Base-by-base conservation (phyloP, 768 basidiomycete genomes). In the Bullera alba region DNA sequence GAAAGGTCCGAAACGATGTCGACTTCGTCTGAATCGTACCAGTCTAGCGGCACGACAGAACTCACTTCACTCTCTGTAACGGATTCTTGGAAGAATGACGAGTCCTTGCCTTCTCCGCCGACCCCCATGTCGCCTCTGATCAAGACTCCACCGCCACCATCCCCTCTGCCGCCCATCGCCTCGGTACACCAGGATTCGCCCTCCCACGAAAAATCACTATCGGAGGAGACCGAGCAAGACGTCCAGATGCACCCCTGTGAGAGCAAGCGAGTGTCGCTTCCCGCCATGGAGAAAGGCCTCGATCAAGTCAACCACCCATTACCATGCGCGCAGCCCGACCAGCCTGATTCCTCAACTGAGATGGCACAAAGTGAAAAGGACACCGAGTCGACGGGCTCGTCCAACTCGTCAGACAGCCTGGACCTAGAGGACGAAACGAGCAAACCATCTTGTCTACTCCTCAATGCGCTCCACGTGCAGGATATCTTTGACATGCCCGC, bases 171-270 rank as follows among this genome's bases (percentile, higher is more conserved):
- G 50, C 19, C 46, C 36, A 39, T 37, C 49, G 27, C 30, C 54
- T 39, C 22, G 26, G 17, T 21, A 42, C 7, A 21, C 29, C 4
- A 30, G 25, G 4, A 4, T 19, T 34, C 6, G 17, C 3, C 38
- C n/a, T 36, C 53, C 16, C 19, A 43, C 32, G 22, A 44, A 39
- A 15, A 27, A 22, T 19, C 42, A 3, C 21, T 42, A 5, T 47
- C 43, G 8, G n/a, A 35, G 16, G 42, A 50, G 17, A 47, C 51
- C 12, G 30, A 46, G 10, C 44, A 50, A 16, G 63, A 68, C 37
- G 66, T 68, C 22, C 48, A 57, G 22, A 68, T 68, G 66, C 66
- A 68, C 44, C 66, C 66, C 2, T 55, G 51, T 47, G 66, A 68
- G 26, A 55, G 61, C 26, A 68, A 61, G 46, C 48, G 61, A n/a